Evolutionary conservation across 1,139 yeast genomes (phyloP).

Genomic region (Keqinozyma sinolaborantium): DNA sequence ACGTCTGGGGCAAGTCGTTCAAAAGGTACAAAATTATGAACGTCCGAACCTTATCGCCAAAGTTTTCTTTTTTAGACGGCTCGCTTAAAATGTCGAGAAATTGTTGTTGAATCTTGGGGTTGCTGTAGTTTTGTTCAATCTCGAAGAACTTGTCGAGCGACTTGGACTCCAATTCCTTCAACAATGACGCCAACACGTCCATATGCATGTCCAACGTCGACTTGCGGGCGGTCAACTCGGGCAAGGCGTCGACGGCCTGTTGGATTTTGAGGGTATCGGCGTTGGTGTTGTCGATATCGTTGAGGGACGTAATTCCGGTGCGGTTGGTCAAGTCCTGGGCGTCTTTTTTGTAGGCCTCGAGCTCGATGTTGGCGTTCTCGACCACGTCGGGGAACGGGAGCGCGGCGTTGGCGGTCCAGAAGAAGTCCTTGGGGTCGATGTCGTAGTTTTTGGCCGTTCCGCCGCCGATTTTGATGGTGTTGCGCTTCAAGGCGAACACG

Average conservation of each 20-base stretch:
- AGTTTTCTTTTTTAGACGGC: conserved; percentile 52
- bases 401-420: conserved; percentile 82
- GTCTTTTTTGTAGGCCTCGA: conserved; percentile 76
- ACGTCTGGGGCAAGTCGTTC: conserved; percentile 61
- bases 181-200: conserved; percentile 85
- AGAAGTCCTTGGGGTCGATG: conserved; percentile 87
- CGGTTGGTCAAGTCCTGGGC: conserved; percentile 81
- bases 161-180: conserved; percentile 80
- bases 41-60: conserved; percentile 81
- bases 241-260: conserved; percentile 87
- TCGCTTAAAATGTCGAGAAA: conserved; percentile 54
- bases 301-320: conserved; percentile 69
- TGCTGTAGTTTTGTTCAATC: conserved; percentile 75
- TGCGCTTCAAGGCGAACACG: conserved; percentile 76
- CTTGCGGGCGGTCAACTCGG: conserved; percentile 87
- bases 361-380: conserved; percentile 85
- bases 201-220: conserved; percentile 92
- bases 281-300: conserved; percentile 69
- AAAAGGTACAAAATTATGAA: conserved; percentile 66
- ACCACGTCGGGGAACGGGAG: conserved; percentile 98
- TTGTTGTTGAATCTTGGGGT: conserved; percentile 57
- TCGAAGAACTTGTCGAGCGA: conserved; percentile 88
- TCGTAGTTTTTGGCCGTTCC: conserved; percentile 65
- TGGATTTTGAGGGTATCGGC: conserved; percentile 72
- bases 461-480: conserved; percentile 51